Base-by-base conservation (phyloP, 805 yeast species). In the Saccharomycopsis sp. region DNA sequence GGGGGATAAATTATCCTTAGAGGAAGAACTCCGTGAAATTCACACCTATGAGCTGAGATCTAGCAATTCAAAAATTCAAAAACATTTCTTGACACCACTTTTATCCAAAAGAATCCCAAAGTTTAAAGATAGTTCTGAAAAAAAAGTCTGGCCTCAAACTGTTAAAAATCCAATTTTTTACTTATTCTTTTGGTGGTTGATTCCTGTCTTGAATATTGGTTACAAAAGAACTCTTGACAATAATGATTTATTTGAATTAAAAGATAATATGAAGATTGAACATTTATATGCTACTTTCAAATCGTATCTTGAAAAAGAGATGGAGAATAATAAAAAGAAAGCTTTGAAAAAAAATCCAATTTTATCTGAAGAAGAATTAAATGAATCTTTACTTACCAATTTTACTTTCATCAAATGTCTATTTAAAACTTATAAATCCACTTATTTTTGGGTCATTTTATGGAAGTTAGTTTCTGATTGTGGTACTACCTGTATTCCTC, bases 171-270 rank as follows among this genome's bases (percentile, higher is more conserved):
- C n/a, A n/a, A n/a, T 13, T 39, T 75, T 9, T 64, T 68, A 12
- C 48, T 34, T 65, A 0, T 71, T 76, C 50, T 75, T 80, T 54
- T 68, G 78, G 74, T 83, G 89, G 88, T 58, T 82, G 34, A 51
- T 59, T 21, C 87, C 87, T 0, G 50, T 82, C 31, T 58, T 83
- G 64, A 60, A 58, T 13, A 69, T 71, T 5, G 92, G 94, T 5
- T 82, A 82, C 56, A 77, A 74, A 55, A 66, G 92, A 52, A 79
- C 87, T 0, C 58, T 82, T 34, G 72, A 70, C 32, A 75, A 80
- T 2, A 67, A 70, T 35, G 92, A 82, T 57, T 54, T 81, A 48
- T 81, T 53, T 47, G 52, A 52, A 21, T 55, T 74, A 46, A 70
- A 69, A 18, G 62, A 64, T 1, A 59, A 61, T 28, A 59, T 65